Evolutionary conservation across 1,284 basidiomycete species (phyloP).

Genomic region (Apiotrichum gamsii): DNA sequence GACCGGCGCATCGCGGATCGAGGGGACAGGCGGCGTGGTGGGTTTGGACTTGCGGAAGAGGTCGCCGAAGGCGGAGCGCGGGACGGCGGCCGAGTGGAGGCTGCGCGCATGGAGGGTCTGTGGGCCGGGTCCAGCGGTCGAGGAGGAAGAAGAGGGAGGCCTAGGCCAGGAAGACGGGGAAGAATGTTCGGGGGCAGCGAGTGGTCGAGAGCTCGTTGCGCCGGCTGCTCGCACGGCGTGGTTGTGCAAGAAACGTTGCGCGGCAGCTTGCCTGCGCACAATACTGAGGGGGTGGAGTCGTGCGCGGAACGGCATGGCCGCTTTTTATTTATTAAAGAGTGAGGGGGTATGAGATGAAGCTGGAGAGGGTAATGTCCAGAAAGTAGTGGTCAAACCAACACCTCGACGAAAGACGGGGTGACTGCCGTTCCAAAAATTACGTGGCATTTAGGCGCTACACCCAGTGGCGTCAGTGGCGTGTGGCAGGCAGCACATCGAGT

Average conservation of each 20-base stretch:
- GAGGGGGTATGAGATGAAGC: neutral
- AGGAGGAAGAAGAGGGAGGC: slow-evolving; percentile 11
- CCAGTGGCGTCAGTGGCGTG: no score
- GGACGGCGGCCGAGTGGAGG: neutral
- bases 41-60: neutral
- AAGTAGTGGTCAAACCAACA: neutral
- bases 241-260: neutral
- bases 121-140: slow-evolving; percentile 1
- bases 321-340: neutral
- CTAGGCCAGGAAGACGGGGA: slow-evolving; percentile 5
- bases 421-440: neutral
- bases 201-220: no score
- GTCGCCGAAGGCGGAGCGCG: neutral
- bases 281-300: slow-evolving; percentile 20
- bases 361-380: neutral
- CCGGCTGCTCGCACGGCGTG: no score
- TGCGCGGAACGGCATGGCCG: slow-evolving; percentile 25
- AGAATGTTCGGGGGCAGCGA: no score
- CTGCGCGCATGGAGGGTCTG: slow-evolving; percentile 1
- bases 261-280: slow-evolving; percentile 11
- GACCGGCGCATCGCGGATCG: no score
- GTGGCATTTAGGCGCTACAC: no score
- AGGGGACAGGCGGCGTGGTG: slow-evolving; percentile 1
- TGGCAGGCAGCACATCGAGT: no score
- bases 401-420: neutral